Percentiles rank a stretch among this genome's conserved stretches.
Conservation (phyloP, 257 asterid species). For the Nicotiana noctiflora region DNA sequence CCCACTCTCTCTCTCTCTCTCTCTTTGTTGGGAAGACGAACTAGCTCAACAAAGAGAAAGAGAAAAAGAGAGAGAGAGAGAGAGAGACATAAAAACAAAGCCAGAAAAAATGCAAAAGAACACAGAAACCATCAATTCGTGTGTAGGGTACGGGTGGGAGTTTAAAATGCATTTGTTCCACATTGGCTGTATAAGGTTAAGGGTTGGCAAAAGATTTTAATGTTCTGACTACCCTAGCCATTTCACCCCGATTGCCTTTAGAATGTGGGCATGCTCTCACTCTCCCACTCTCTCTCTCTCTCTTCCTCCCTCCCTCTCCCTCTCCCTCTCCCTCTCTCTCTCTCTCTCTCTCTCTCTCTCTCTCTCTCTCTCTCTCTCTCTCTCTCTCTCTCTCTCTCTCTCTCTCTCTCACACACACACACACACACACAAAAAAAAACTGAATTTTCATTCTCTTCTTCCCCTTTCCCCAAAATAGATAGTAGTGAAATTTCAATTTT, state of each 20-base stretch:
- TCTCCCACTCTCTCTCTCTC: no score
- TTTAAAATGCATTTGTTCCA: not conserved
- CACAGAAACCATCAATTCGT: not conserved
- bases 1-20: no score
- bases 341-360: no score
- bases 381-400: no score
- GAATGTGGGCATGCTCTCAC: not conserved
- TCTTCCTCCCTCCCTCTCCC: no score
- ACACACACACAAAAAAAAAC: no score
- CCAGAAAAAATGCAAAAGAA: not conserved
- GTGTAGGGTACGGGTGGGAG: not conserved
- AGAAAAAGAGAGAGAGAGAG: not conserved
- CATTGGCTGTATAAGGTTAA: not conserved
- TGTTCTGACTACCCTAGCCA: conserved; percentile 3
- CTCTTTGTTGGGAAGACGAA: no score
- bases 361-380: no score
- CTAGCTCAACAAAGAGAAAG: no score
- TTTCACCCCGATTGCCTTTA: not conserved
- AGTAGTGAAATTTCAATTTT: conserved; percentile 1
- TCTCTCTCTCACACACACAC: no score
- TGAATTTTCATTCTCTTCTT: not conserved
- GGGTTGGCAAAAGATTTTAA: not conserved
- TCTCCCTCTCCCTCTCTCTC: no score
- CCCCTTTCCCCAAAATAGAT: not conserved
- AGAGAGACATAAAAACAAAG: not conserved